Percentiles rank a stretch among this genome's conserved stretches.
Evolutionary conservation across 208 protist species (phyloP).

Genomic region (Acanthamoeba culbertsoni): DNA sequence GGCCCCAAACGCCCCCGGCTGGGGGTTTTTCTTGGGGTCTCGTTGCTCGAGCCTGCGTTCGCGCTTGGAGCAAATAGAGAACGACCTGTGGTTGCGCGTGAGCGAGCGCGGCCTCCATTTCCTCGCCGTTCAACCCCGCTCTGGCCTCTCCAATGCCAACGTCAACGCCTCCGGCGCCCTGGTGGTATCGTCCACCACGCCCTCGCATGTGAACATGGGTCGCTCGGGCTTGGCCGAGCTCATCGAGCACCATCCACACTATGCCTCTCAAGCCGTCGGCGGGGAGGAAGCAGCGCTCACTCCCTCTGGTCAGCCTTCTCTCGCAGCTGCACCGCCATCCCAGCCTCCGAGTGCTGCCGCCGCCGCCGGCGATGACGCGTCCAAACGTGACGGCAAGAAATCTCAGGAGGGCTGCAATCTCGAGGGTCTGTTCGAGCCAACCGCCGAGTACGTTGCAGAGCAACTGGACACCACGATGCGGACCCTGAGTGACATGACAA

Average conservation of each 20-base stretch:
- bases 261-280: neutral
- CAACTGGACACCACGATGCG: neutral
- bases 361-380: neutral
- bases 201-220: neutral
- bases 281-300: neutral
- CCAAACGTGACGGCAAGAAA: neutral
- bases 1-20: neutral
- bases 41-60: neutral
- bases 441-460: neutral
- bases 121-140: neutral
- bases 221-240: neutral
- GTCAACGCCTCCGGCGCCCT: neutral
- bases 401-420: neutral
- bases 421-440: neutral
- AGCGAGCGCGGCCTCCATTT: slow-evolving; percentile 17
- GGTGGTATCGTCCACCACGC: neutral
- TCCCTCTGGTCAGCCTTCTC: neutral
- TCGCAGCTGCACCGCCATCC: neutral
- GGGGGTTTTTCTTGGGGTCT: neutral
- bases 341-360: neutral
- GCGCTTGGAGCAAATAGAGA: neutral
- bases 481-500: neutral
- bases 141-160: neutral
- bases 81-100: slow-evolving; percentile 3
- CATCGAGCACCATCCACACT: neutral